Percentiles rank a stretch among this genome's conserved stretches.
These are phyloP conservation scores for Tarenaya hassleriana DNA, from an alignment of 345 rosid species.

Conservation along the genomic window DNA sequence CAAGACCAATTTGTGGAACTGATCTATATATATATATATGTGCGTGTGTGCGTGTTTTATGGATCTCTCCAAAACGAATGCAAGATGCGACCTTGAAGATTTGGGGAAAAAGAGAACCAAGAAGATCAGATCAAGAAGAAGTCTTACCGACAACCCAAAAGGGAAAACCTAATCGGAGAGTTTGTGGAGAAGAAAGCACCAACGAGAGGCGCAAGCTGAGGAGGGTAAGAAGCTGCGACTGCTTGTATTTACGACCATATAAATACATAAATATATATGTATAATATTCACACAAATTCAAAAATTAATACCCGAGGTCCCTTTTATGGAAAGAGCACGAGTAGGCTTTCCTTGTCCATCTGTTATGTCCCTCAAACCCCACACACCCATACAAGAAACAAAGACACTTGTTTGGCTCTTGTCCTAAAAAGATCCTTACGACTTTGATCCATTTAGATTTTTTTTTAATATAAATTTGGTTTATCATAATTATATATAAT, in stretches of 20 bases:
- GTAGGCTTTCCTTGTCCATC: constrained; percentile 32
- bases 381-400: constrained; percentile 22
- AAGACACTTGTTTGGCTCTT: constrained; percentile 14
- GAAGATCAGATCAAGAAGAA: constrained; percentile 15
- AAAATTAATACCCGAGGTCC: constrained; percentile 20
- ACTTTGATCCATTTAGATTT: constrained; percentile 18
- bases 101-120: constrained; percentile 3
- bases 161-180: constrained; percentile 26
- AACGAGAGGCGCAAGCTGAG: constrained; percentile 4
- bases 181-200: constrained; percentile 2
- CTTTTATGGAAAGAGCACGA: constrained; percentile 28
- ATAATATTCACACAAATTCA: background rate
- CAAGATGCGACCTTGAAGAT: constrained; percentile 16
- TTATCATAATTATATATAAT: background rate
- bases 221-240: background rate
- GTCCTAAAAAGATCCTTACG: constrained; percentile 24
- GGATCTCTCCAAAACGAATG: constrained; percentile 19
- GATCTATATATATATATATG: constrained; percentile 18
- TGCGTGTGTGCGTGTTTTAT: constrained; percentile 13
- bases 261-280: background rate
- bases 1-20: background rate
- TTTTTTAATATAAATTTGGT: background rate
- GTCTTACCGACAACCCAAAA: constrained; percentile 22
- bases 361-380: constrained; percentile 17
- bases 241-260: background rate